Evolutionary conservation across 2,329 filamentous ascomycete genomes (phyloP), one percentile per base, ranked within the genome.

Genomic region (Niveomyces coronatus): DNA sequence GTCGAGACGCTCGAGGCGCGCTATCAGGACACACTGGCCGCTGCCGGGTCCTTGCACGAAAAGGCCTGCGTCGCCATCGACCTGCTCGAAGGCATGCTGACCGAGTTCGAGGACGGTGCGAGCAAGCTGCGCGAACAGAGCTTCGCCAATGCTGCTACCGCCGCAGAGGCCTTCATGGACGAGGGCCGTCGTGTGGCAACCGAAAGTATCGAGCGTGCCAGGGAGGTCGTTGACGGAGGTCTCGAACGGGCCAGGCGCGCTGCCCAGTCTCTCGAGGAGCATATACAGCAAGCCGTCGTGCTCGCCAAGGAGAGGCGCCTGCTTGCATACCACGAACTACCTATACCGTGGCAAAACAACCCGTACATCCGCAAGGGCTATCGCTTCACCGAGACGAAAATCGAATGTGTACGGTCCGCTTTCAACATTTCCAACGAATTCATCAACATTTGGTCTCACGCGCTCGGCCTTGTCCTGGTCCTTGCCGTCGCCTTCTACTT

Each of bases 381-480:
- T 58, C 88, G 91, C 36, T 98, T 98, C 66, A 83, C 78, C 44
- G 85, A 94, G 52, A 87, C 85, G 43, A 94, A 94, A 59, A 67
- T 89, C 40, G 89, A 89, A 49, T 96, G 89, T 56, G 68, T 96
- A 36, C 74, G 76, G 36, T 94, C 87, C 16, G 77, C 85, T 45
- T 88, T 94, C 53, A 73, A 76, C 45, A 66, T 91, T 42, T 93
- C 85, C 46, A 98, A 98, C 61, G 91, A 98, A 63, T 75, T 82
- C 28, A 81, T 96, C 66, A 98, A 98, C 62, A 98, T 98, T 54
- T 98, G 91, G 91, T 89, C 88, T 2, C 91, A 98, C 56, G 76
- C 82, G 10, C 72, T 98, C 20, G 91, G 91, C 14, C 71, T 96
- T n/a, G 54, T 96, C 22, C 69, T 95, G 45, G 84, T 98, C 32